Percentiles rank a stretch among this genome's conserved stretches.
Conservation (phyloP, 23 red algal species). For the Gracilaria gracilis region DNA sequence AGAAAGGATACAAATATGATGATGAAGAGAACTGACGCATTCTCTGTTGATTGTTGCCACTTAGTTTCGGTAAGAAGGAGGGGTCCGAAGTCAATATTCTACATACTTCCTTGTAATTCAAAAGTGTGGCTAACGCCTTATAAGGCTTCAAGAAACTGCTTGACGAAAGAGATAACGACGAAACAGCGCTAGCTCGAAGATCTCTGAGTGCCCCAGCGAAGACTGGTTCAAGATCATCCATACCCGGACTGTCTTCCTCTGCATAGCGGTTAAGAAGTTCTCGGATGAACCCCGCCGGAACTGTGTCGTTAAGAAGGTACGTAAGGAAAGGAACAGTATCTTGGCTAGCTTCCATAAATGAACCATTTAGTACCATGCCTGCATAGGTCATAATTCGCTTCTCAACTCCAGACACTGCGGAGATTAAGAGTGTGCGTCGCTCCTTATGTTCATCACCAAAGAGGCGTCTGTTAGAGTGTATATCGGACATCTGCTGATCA, state of each 20-base stretch:
- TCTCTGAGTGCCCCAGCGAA: conserved; percentile 42
- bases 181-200: conserved; percentile 20
- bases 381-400: conserved; percentile 57
- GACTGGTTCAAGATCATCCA: conserved; percentile 54
- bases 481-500: conserved; percentile 62
- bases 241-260: conserved; percentile 48
- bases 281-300: conserved; percentile 71
- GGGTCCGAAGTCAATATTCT: conserved; percentile 46
- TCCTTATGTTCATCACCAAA: conserved; percentile 32
- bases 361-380: conserved; percentile 60
- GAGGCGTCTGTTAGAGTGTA: conserved; percentile 57
- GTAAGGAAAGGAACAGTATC: conserved; percentile 43
- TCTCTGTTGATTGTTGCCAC: conserved; percentile 6
- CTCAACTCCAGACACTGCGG: conserved; percentile 39
- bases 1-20: conserved; percentile 80
- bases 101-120: conserved; percentile 62
- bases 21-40: conserved; percentile 25
- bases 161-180: conserved; percentile 34
- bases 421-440: conserved; percentile 2
- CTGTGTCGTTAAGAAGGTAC: conserved; percentile 39
- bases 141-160: conserved; percentile 63
- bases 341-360: conserved; percentile 48
- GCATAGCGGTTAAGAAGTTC: conserved; percentile 45
- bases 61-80: conserved; percentile 48
- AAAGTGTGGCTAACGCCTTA: conserved; percentile 56